Percentiles rank a stretch among this genome's conserved stretches.
Evolutionary conservation across 2,329 filamentous ascomycete species (phyloP).

Genomic region (Colletotrichum siamense): DNA sequence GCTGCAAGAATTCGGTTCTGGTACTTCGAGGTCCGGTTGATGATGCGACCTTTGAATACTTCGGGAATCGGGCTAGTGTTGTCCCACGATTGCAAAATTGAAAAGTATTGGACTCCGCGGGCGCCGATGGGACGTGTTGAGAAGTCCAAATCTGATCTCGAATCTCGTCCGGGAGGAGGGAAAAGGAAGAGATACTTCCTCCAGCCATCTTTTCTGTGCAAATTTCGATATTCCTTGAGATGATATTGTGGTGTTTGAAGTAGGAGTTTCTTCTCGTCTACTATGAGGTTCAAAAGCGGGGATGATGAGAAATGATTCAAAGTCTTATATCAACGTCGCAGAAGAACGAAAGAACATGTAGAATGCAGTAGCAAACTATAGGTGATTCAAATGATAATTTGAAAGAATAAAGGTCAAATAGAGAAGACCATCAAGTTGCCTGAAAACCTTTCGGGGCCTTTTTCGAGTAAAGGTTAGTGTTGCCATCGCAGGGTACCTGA

Average conservation of each 20-base stretch:
- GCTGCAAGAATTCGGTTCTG: not conserved
- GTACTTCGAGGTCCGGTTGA: rapidly evolving
- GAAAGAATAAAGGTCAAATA: too few species aligned
- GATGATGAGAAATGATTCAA: too few species aligned
- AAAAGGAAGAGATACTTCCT: not conserved
- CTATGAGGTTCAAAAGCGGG: too few species aligned
- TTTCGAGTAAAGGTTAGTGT: too few species aligned
- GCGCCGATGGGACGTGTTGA: not conserved
- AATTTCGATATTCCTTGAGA: rapidly evolving
- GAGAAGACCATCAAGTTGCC: too few species aligned
- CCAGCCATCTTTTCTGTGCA: rapidly evolving
- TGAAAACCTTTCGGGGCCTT: too few species aligned
- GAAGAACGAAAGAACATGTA: too few species aligned
- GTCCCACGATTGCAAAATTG: not conserved
- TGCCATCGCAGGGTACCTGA: too few species aligned
- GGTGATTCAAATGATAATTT: too few species aligned
- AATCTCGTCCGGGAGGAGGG: not conserved
- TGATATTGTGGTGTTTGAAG: not conserved
- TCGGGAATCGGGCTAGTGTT: rapidly evolving
- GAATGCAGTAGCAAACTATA: too few species aligned
- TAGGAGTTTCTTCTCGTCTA: too few species aligned
- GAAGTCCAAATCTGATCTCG: not conserved
- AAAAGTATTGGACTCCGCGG: not conserved
- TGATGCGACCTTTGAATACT: not conserved
- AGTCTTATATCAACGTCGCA: too few species aligned